Evolutionary conservation across 805 yeast species (phyloP).

Genomic region (Saccharomycopsis javanensis): DNA sequence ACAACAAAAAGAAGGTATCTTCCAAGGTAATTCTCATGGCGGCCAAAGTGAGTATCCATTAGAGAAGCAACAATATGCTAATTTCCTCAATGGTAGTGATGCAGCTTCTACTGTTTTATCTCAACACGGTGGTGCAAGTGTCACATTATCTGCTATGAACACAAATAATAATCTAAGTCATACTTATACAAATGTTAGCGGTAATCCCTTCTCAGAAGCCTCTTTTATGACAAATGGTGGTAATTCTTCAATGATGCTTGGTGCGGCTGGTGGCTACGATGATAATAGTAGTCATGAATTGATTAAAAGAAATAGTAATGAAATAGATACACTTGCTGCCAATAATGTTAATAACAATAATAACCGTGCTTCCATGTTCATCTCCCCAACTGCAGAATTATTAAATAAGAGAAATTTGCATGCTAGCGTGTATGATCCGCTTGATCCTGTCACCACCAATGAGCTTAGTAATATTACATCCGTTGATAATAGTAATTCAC

Average conservation of each 20-base stretch:
- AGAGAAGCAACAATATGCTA: neutral
- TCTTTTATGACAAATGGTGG: neutral
- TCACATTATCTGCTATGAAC: neutral
- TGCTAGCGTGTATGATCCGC: neutral
- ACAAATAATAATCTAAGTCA: neutral
- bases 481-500: neutral
- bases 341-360: neutral
- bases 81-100: neutral
- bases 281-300: neutral
- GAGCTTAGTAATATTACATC: neutral
- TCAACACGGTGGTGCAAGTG: neutral
- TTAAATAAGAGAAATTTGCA: conserved; percentile 28
- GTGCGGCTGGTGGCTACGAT: neutral
- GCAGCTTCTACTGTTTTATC: neutral
- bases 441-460: neutral
- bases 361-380: conserved; percentile 35
- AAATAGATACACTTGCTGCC: conserved; percentile 9
- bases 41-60: neutral
- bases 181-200: neutral
- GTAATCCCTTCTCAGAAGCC: neutral
- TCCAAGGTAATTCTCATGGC: neutral
- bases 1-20: neutral
- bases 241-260: neutral
- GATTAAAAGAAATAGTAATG: conserved; percentile 18
- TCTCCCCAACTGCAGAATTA: conserved; percentile 74